Evolutionary conservation across 2,329 filamentous ascomycete genomes (phyloP).

Genomic region (Coniochaeta prunicola): DNA sequence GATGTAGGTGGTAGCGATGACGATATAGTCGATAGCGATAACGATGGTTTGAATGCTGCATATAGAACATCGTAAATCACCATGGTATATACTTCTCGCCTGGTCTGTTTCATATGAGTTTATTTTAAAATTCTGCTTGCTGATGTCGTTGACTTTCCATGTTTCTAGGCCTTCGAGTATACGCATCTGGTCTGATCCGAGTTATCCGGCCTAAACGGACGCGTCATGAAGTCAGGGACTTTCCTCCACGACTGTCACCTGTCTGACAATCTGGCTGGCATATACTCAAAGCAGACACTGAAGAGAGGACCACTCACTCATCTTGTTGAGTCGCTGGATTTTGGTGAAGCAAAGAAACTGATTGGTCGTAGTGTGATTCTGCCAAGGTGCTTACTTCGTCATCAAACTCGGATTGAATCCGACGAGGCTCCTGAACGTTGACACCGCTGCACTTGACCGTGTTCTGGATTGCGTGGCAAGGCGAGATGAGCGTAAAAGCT

Average conservation of each 20-base stretch:
- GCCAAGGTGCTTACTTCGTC: neutral
- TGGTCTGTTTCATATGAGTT: neutral
- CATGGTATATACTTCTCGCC: neutral
- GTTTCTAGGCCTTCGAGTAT: neutral
- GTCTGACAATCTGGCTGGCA: neutral
- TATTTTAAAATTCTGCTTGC: neutral
- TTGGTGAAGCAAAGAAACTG: neutral
- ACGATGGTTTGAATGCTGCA: neutral
- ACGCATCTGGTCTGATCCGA: neutral
- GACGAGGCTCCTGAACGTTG: neutral
- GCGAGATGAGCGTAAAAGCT: neutral
- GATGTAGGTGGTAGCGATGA: neutral
- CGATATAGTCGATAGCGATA: neutral
- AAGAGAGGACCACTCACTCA: neutral
- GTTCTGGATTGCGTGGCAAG: neutral
- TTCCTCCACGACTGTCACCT: neutral
- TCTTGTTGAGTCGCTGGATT: neutral
- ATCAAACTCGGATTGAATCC: neutral
- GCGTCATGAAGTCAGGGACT: neutral
- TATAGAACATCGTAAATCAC: neutral
- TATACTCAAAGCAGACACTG: neutral
- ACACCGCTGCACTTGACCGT: neutral
- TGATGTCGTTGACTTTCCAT: neutral
- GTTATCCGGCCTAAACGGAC: neutral
- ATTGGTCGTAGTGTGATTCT: neutral